Evolutionary conservation across 495 filamentous ascomycete genomes (phyloP), one percentile per base, ranked within the genome.

Genomic region (Daldinia vernicosa): DNA sequence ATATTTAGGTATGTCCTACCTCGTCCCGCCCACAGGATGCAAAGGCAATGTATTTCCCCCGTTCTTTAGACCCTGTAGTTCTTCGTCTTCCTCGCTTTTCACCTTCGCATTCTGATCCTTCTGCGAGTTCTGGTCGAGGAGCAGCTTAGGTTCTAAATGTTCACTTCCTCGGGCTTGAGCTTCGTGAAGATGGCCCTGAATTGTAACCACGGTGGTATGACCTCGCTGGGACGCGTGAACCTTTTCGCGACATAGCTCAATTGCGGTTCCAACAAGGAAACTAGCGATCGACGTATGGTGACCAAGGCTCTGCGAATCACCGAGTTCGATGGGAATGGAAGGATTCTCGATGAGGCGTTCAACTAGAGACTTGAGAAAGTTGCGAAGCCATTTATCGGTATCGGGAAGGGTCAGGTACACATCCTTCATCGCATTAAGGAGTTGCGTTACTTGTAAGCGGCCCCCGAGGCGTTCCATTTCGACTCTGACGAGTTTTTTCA

Each of bases 391-490:
- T 32, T 11, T 28, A 19, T 74, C 59, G 12, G 54, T 27, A 39
- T 32, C 15, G 39, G 27, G 32, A 22, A 22, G 28, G 6, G 27
- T 59, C 3, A 12, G 45, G 19, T 63, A 30, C 22, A 14, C 15
- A 15, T 60, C 28, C 35, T 30, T 60, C 19, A 70, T 14, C 22
- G 67, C 27, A 24, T 74, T 45, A 22, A 74, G 27, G 24, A 70
- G 37, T 37, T 63, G 58, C 22, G 45, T 60, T 12, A 53, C 52
- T 43, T 28, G 51, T 19, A 74, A 14, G 14, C 35, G 4, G 12
- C 22, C 35, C 14, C 63, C 58, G 15, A 74, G 53, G 14, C 66
- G 59, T 60, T 70, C 58, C 22, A 74, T 74, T 43, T 74, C 63
- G 3, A 9, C 33, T 43, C 32, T 74, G 7, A 59, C 54, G 0